Base-by-base conservation (phyloP, 2,329 filamentous ascomycete genomes). In the Cercospora brassicicola region DNA sequence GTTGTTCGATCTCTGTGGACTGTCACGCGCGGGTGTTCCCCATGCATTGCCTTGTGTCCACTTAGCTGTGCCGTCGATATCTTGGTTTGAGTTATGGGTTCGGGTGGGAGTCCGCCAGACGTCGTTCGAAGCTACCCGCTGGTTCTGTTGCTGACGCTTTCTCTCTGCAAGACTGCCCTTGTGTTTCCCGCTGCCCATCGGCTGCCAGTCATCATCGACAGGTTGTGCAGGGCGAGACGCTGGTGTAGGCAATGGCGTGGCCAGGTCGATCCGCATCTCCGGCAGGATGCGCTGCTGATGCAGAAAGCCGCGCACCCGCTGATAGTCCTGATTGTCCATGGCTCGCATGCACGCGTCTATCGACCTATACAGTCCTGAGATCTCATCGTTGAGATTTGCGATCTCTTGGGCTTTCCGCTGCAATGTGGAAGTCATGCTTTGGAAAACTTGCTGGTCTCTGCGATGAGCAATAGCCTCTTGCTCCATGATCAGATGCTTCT, bases 381-480 rank as follows among this genome's bases (percentile, higher is more conserved):
- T 62, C 42, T 68, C 67, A 26, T 66, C 31, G 20, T 68, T 68
- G 7, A 63, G 8, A 8, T 36, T 42, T 11, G 31, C n/a, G n/a
- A 68, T 53, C 3, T 63, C 67, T 56, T 68, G 67, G 31, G 63
- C 67, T 61, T 68, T 68, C 1, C 67, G 62, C 28, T 68, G 63
- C 28, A 68, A 31, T n/a, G 67, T 55, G 23, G 59, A 42, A 4
- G 55, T 42, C 59, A 68, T 68, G 36, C 53, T 53, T 23, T 68
- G 62, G 42, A 69, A 68, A 9, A 70, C 36, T 13, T 68, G 65
- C 2, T 60, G 65, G 31, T 72, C 68, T 51, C 59, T 11, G 4
- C 64, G 56, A 60, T 64, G 68, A 15, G 26, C 53, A 10, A 64
- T 26, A 18, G 68, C 70, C 45, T 73, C 71, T 55, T 64, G 66